A percentile compares a stretch with the other conserved stretches of the same genome.
These are phyloP conservation scores for Drechslerella dactyloides DNA, from an alignment of 2,329 filamentous ascomycete species.

Conservation along the genomic window DNA sequence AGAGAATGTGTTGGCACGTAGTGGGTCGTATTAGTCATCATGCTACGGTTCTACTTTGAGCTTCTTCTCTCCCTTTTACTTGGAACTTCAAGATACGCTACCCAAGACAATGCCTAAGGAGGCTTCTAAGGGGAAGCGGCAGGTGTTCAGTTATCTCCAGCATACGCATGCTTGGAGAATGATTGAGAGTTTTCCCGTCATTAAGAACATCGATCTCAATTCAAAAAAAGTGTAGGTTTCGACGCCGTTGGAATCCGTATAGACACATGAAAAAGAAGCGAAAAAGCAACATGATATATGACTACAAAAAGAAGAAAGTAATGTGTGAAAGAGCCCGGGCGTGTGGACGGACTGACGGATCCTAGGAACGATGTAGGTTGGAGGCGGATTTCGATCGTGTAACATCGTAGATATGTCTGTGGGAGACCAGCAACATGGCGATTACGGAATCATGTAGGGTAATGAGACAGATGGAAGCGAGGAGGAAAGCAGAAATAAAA, in stretches of 20 bases:
- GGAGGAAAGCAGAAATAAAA: constrained; percentile 55
- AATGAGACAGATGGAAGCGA: constrained; percentile 31
- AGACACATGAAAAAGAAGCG: constrained; percentile 49
- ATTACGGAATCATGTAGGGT: constrained; percentile 49
- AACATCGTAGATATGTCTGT: constrained; percentile 14
- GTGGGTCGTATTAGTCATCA: constrained; percentile 31
- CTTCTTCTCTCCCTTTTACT: too few species aligned
- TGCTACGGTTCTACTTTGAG: too few species aligned
- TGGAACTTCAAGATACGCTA: too few species aligned
- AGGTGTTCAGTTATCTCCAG: constrained; percentile 18
- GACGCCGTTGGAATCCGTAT: constrained; percentile 51
- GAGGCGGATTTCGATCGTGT: constrained; percentile 20
- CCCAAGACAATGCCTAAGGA: too few species aligned
- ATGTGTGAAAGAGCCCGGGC: constrained; percentile 14
- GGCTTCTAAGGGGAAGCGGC: too few species aligned
- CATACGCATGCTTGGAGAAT: constrained; percentile 30
- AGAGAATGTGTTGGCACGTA: constrained; percentile 39
- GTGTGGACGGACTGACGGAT: too few species aligned
- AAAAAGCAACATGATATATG: constrained; percentile 43
- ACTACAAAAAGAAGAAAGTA: constrained; percentile 30
- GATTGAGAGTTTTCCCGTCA: constrained; percentile 44
- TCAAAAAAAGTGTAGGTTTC: constrained; percentile 43
- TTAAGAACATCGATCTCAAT: constrained; percentile 46
- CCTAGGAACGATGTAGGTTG: background rate
- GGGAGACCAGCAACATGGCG: constrained; percentile 36